phyloP scores from a whole-genome alignment of 805 yeast genomes.

The Candida quercuum region DNA sequence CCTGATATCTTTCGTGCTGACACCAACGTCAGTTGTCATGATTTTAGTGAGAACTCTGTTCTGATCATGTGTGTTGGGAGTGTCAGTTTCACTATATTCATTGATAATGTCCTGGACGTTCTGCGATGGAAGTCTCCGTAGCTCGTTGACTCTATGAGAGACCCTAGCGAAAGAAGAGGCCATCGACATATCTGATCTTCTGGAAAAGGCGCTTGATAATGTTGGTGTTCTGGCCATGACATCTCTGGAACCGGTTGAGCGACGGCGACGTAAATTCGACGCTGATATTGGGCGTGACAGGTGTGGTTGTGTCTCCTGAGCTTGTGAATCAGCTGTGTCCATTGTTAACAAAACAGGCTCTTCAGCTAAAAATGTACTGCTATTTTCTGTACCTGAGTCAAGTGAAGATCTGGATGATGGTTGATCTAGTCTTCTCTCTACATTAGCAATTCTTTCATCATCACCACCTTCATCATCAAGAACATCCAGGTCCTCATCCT shows the following conservation, averaged over 20 bases:
- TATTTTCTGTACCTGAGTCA: not conserved
- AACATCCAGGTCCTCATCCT: slow-evolving; percentile 1
- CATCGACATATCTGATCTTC: not conserved
- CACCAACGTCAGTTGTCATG: slow-evolving; percentile 15
- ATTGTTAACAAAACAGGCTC: not conserved
- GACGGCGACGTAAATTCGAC: slow-evolving; percentile 1
- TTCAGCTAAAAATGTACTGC: not conserved
- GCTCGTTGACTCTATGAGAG: slow-evolving; percentile 2
- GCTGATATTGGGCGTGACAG: no score
- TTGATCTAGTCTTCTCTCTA: not conserved
- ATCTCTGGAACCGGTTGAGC: not conserved
- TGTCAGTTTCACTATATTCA: slow-evolving; percentile 28
- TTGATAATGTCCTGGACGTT: slow-evolving; percentile 36
- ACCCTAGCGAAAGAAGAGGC: not conserved
- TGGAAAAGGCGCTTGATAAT: not conserved
- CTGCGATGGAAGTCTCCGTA: slow-evolving; percentile 30
- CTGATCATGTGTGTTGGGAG: slow-evolving; percentile 3
- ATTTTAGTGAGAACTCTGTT: slow-evolving; percentile 7
- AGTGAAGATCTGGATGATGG: not conserved
- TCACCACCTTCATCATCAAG: not conserved
- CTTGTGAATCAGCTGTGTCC: not conserved
- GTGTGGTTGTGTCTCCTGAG: not conserved
- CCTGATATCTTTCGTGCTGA: slow-evolving; percentile 9
- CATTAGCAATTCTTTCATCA: not conserved
- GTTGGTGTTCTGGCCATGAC: not conserved